phyloP scores from a whole-genome alignment of 352 stramenopile genomes.

The Pythium coloratum region DNA sequence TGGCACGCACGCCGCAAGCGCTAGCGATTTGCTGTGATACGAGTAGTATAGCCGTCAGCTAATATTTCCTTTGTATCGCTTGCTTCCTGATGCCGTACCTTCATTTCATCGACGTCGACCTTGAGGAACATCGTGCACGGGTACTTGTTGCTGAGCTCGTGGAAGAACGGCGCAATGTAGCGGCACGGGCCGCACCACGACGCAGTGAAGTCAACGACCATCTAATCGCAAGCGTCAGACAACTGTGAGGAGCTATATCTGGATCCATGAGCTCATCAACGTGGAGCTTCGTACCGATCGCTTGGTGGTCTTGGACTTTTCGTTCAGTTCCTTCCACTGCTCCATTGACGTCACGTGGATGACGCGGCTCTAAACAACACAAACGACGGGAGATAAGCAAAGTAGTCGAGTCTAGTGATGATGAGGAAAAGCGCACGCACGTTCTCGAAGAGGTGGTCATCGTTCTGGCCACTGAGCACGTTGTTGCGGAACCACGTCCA shows the following conservation, averaged over 20 bases:
- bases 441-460: conserved; percentile 41
- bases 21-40: conserved; percentile 48
- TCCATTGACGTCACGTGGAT: conserved; percentile 68
- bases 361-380: conserved; percentile 48
- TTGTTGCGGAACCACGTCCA: conserved; percentile 78
- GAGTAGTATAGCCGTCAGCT: neutral
- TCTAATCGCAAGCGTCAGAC: conserved; percentile 24
- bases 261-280: neutral
- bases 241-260: neutral
- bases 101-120: conserved; percentile 88
- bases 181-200: conserved; percentile 89
- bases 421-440: conserved; percentile 12
- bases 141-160: conserved; percentile 85
- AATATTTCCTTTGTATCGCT: neutral
- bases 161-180: conserved; percentile 81
- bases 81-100: conserved; percentile 19
- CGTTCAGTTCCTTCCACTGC: conserved; percentile 74
- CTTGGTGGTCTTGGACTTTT: conserved; percentile 67
- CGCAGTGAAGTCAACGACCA: conserved; percentile 88
- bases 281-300: conserved; percentile 38
- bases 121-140: conserved; percentile 86
- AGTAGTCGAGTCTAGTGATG: neutral
- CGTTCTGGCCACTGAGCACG: conserved; percentile 44
- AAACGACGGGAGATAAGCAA: neutral
- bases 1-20: conserved; percentile 81